These are phyloP conservation scores for Opeltia flavorubescens DNA, from an alignment of 495 filamentous ascomycete species.

Conservation along the genomic window DNA sequence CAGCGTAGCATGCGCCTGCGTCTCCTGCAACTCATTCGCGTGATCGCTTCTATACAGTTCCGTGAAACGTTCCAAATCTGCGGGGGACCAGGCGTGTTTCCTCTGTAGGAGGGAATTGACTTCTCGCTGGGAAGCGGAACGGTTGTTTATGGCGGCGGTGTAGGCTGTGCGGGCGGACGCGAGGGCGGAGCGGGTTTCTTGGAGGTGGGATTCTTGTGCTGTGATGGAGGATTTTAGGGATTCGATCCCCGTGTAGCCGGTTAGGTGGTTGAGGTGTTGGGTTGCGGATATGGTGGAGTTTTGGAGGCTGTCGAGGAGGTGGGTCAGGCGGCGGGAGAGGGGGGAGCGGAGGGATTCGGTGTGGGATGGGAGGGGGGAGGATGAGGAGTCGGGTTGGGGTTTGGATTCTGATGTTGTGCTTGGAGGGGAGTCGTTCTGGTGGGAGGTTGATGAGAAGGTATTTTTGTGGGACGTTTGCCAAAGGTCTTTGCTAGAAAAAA, in stretches of 20 bases:
- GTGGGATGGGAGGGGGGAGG: constrained; percentile 52
- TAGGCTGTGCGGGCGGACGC: constrained; percentile 60
- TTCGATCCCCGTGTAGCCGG: constrained; percentile 90
- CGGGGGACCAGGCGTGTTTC: constrained; percentile 79
- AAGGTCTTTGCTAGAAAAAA: too few species aligned
- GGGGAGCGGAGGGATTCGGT: constrained; percentile 57
- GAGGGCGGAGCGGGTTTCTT: constrained; percentile 46
- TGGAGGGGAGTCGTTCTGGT: too few species aligned
- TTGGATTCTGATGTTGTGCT: not conserved
- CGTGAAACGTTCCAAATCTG: constrained; percentile 90
- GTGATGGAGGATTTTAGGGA: constrained; percentile 64
- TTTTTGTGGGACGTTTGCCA: too few species aligned
- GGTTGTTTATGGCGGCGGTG: constrained; percentile 59
- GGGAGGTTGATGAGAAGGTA: too few species aligned
- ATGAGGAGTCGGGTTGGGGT: not conserved
- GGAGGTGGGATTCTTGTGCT: constrained; percentile 45
- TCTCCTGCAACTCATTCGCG: constrained; percentile 77
- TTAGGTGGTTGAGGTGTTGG: constrained; percentile 81
- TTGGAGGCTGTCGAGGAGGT: constrained; percentile 79
- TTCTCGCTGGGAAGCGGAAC: constrained; percentile 83
- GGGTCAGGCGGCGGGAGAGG: constrained; percentile 56
- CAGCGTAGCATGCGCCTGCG: constrained; percentile 54
- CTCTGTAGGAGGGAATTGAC: constrained; percentile 86
- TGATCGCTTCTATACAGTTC: constrained; percentile 84
- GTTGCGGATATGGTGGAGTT: constrained; percentile 70